Percentiles rank a stretch among this genome's conserved stretches.
Evolutionary conservation across 1,139 yeast species (phyloP).

Genomic region (Candida pseudoviswanathii): DNA sequence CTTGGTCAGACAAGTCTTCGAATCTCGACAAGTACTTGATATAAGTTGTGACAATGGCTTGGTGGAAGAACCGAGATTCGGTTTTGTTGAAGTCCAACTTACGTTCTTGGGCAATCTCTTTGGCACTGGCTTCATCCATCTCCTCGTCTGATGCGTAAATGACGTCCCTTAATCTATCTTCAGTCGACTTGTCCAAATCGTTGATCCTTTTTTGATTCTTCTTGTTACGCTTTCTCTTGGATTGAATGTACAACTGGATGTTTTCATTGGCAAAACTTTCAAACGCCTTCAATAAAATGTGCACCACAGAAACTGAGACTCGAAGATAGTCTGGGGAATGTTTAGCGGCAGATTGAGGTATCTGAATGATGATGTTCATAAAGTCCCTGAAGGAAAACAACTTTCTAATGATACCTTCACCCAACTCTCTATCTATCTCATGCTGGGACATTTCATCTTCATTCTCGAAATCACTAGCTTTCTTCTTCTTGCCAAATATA

Average conservation of each 20-base stretch:
- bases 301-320: conserved; percentile 66
- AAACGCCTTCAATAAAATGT: conserved; percentile 65
- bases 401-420: conserved; percentile 50
- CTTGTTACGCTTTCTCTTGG: conserved; percentile 41
- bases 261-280: conserved; percentile 69
- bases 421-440: conserved; percentile 48
- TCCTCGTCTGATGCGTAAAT: conserved; percentile 46
- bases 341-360: conserved; percentile 68
- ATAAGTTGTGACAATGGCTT: conserved; percentile 51
- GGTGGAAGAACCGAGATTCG: conserved; percentile 44
- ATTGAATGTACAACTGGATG: conserved; percentile 55
- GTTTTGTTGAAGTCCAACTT: conserved; percentile 50
- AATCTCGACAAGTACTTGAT: conserved; percentile 54
- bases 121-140: conserved; percentile 38
- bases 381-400: conserved; percentile 67
- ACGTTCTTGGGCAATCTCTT: conserved; percentile 47
- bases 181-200: conserved; percentile 31
- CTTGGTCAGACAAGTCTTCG: conserved; percentile 61
- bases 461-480: conserved; percentile 8
- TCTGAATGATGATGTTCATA: conserved; percentile 55
- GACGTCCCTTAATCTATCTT: conserved; percentile 32
- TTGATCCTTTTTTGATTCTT: conserved; percentile 23
- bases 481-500: conserved; percentile 45
- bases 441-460: conserved; percentile 52
- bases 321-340: conserved; percentile 67